Conservation (phyloP, 2,329 filamentous ascomycete species). For the Aspergillus caelatus region DNA sequence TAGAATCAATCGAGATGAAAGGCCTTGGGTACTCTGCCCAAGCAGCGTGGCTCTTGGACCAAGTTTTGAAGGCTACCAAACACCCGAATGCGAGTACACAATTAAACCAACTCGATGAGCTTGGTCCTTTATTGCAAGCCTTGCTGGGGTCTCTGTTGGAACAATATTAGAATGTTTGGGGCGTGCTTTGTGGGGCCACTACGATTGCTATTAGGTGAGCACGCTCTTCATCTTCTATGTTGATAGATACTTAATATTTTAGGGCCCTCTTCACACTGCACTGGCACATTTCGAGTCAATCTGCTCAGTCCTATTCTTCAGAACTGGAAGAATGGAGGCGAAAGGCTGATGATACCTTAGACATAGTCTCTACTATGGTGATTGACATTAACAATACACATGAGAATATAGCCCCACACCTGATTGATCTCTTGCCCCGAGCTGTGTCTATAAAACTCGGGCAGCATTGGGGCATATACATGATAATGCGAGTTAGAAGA, state of each 20-base stretch:
- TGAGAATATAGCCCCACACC: neutral
- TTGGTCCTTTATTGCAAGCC: slow-evolving; percentile 14
- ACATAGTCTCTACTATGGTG: slow-evolving; percentile 27
- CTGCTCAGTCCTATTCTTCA: neutral
- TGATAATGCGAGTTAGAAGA: neutral
- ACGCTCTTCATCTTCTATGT: neutral
- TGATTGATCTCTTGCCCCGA: slow-evolving; percentile 1
- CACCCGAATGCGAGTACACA: neutral
- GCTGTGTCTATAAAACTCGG: neutral
- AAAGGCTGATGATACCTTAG: slow-evolving; percentile 20
- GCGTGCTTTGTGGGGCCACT: neutral
- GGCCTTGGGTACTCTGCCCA: slow-evolving; percentile 25
- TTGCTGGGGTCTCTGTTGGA: slow-evolving; percentile 8
- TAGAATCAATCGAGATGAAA: slow-evolving; percentile 9
- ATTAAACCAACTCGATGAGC: neutral
- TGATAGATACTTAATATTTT: neutral
- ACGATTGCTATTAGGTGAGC: neutral
- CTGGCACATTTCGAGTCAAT: neutral
- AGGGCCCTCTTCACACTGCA: neutral
- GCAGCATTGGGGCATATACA: neutral
- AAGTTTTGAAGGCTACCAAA: slow-evolving; percentile 14
- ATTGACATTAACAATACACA: slow-evolving; percentile 21
- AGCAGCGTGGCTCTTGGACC: slow-evolving; percentile 28
- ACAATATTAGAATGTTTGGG: neutral
- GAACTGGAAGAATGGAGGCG: neutral